Base-by-base conservation (phyloP, 2,329 filamentous ascomycete species). In the Pseudogymnoascus pannorum region DNA sequence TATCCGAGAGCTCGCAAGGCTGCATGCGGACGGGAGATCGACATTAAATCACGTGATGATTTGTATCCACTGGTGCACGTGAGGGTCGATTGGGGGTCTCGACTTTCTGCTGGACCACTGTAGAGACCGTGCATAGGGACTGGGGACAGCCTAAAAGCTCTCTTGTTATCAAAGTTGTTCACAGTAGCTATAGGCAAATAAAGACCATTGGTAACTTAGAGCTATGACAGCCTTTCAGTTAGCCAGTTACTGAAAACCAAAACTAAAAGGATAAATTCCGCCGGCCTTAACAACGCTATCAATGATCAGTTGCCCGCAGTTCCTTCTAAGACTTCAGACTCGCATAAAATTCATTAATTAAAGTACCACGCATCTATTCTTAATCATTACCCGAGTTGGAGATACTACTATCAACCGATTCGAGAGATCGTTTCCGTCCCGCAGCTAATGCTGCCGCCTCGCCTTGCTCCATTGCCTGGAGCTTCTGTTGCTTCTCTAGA, bases 381-480 rank as follows among this genome's bases (percentile, higher is more conserved):
- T 54, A 16, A 31, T 54, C 48, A 20, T 54, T 54, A 3, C 48
- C 48, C 26, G 48, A 54, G n/a, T 54, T 54, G 48, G 24, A 31
- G 26, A 54, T 54, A 54, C 57, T 58, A 62, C 67, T 69, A 2
- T 62, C 67, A 24, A 67, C 57, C 16, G 66, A 68, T 7, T 35
- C 40, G 5, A 58, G 31, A 38, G 57, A 58, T 40, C 5, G 12
- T 14, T 61, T 59, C 68, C 63, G 22, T 60, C 67, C 44, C 12
- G 63, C 63, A 11, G 64, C 62, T 14, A 85, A 72, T 7, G 81
- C 82, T 2, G 77, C 78, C 11, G 82, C 82, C 68, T 85, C 82
- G 61, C 78, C 80, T 2, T 82, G 78, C 66, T 85, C 82, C 82
- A 85, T 86, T 67, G 79, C 76, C 67, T 84, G 82, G 14, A 85